Evolutionary conservation across 129 eudicot genomes (phyloP).

Genomic region (Tanacetum coccineum): DNA sequence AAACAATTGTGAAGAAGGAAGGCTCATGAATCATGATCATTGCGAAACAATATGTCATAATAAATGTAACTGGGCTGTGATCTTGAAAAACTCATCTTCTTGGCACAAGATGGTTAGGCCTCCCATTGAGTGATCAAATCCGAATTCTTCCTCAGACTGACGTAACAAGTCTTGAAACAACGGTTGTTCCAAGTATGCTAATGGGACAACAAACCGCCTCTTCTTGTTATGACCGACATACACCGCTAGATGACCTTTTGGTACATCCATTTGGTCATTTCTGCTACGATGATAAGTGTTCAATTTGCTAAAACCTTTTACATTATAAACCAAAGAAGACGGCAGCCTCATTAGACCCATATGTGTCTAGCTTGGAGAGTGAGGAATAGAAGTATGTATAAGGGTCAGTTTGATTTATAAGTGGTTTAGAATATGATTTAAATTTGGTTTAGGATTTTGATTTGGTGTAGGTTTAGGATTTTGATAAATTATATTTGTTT

Average conservation of each 20-base stretch:
- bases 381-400: not conserved
- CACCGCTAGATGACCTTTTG: conserved; percentile 27
- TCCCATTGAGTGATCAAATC: conserved; percentile 27
- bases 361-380: not conserved
- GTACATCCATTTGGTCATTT: conserved; percentile 16
- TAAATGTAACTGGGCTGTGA: too few species aligned
- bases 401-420: too few species aligned
- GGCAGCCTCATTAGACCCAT: conserved; percentile 17
- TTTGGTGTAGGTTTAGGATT: too few species aligned
- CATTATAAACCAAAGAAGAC: not conserved
- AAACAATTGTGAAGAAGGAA: too few species aligned
- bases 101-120: too few species aligned
- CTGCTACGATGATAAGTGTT: not conserved
- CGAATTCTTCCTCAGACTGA: conserved; percentile 25
- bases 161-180: conserved; percentile 25
- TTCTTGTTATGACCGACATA: conserved; percentile 26
- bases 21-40: too few species aligned
- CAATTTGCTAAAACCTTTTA: conserved; percentile 21
- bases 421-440: too few species aligned
- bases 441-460: too few species aligned
- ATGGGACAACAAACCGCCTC: conserved; percentile 20
- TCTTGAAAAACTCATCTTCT: too few species aligned
- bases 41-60: too few species aligned
- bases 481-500: too few species aligned
- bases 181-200: conserved; percentile 25